phyloP scores from a whole-genome alignment of 495 filamentous ascomycete genomes.

The Penicillium odoratum region DNA sequence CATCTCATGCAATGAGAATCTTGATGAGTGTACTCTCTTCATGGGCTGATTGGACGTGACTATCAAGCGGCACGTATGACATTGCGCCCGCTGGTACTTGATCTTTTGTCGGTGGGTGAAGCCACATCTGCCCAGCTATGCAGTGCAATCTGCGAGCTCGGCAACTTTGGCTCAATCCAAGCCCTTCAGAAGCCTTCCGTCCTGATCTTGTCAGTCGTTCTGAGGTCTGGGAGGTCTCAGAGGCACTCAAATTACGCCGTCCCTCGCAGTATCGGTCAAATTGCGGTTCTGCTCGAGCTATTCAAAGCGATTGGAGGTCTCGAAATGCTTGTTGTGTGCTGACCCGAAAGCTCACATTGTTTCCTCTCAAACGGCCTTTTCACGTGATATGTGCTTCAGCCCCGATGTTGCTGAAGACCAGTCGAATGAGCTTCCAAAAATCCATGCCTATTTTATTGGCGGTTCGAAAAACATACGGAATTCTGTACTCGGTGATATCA shows the following conservation, averaged over 20 bases:
- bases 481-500: slow-evolving; percentile 1
- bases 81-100: not conserved
- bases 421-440: slow-evolving; percentile 5
- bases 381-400: not conserved
- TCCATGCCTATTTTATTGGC: slow-evolving; percentile 3
- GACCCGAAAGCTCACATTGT: not conserved
- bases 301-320: not conserved
- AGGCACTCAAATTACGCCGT: not conserved
- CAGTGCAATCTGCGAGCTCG: not conserved
- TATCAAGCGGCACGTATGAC: not conserved
- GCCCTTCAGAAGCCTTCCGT: not conserved
- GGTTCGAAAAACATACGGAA: not conserved
- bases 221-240: slow-evolving; percentile 2
- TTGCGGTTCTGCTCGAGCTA: not conserved
- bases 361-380: not conserved
- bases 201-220: slow-evolving; percentile 1
- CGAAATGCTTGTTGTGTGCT: not conserved
- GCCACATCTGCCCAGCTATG: not conserved
- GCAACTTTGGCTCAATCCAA: not conserved
- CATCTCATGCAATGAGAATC: not conserved
- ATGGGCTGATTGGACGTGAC: not conserved
- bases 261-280: not conserved
- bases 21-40: not conserved
- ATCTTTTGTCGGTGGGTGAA: not conserved
- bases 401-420: not conserved